Base-by-base conservation (phyloP, 495 filamentous ascomycete genomes). In the Xylaria sp. region DNA sequence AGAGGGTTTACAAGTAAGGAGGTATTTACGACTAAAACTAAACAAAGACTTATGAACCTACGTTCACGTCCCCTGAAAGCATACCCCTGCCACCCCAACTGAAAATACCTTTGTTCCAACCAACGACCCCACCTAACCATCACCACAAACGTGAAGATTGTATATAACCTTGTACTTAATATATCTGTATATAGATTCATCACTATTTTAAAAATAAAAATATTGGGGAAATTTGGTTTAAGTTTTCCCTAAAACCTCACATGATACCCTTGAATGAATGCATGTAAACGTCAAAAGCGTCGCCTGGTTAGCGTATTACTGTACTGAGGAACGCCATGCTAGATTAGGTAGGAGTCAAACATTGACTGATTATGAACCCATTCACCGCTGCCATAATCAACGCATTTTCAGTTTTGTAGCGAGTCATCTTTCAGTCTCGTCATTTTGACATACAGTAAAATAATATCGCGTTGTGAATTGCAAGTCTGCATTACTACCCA, bases 251-350 rank as follows among this genome's bases (percentile, higher is more conserved):
- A 31, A 5, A 14, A 17, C 26, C 5, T 48, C 14, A 15, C 15
- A 14, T 31, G 24, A 55, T 55, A 55, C 52, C 52, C 52, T 31
- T 55, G 26, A 17, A 14, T 4, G 14, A 1, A 55, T 15, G 52
- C 0, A 55, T 55, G 31, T 55, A 15, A 6, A 55, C 12, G 3
- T 31, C 1, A 55, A 55, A 17, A 29, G 4, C 26, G 26, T 11
- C 9, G 21, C 11, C n/a, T 52, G 21, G 26, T 55, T 55, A 55
- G 52, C 52, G 52, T 55, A 64, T 46, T 64, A 48, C 61, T 64
- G 59, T 62, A 62, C 37, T 17, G 12, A 62, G 26, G 17, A 62
- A 43, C 59, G 37, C 59, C 59, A 62, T 41, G 59, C 59, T 17
- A 4, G 11, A 62, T 62, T 41, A 0, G 59, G 59, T 26, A 62